Conservation (phyloP, 148 eudicot species). For the Drosera capensis region DNA sequence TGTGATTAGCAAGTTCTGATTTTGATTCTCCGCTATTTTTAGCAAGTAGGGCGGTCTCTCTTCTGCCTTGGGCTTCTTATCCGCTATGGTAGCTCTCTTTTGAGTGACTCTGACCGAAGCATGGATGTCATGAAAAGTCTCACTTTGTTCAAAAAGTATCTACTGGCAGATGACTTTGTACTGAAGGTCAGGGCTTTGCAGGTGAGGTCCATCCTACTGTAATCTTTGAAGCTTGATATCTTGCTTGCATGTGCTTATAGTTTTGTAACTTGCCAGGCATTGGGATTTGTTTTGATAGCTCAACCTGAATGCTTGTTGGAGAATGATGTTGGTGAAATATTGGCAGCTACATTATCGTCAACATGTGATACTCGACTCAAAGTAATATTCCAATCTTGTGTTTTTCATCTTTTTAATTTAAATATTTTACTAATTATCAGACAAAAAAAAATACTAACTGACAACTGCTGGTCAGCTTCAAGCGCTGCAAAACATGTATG, state of each 20-base stretch:
- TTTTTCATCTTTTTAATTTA: not conserved
- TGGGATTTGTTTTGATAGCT: constrained; percentile 85
- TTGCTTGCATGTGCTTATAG: constrained; percentile 6
- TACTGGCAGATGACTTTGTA: constrained; percentile 70
- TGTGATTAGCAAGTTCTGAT: too few species aligned
- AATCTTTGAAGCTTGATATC: not conserved
- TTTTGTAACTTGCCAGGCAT: constrained; percentile 41
- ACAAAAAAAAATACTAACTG: too few species aligned
- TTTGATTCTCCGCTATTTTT: not conserved
- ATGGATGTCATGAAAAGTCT: constrained; percentile 46
- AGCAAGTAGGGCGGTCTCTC: constrained; percentile 90
- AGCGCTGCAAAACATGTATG: constrained; percentile 76
- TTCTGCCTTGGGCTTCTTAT: constrained; percentile 91
- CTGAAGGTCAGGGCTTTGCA: constrained; percentile 82
- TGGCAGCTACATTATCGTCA: constrained; percentile 65
- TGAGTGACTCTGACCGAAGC: constrained; percentile 28
- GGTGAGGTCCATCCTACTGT: constrained; percentile 24
- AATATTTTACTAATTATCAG: constrained; percentile 9
- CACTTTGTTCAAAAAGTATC: constrained; percentile 69
- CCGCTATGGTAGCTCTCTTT: constrained; percentile 64
- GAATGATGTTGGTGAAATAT: constrained; percentile 53
- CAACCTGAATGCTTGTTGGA: constrained; percentile 88
- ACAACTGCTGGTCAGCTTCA: constrained; percentile 53
- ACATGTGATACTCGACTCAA: constrained; percentile 63
- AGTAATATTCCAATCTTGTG: constrained; percentile 24